Evolutionary conservation across 2,329 filamentous ascomycete species (phyloP), one percentile per base, ranked within the genome.

Genomic region (Cryphonectria parasitica): DNA sequence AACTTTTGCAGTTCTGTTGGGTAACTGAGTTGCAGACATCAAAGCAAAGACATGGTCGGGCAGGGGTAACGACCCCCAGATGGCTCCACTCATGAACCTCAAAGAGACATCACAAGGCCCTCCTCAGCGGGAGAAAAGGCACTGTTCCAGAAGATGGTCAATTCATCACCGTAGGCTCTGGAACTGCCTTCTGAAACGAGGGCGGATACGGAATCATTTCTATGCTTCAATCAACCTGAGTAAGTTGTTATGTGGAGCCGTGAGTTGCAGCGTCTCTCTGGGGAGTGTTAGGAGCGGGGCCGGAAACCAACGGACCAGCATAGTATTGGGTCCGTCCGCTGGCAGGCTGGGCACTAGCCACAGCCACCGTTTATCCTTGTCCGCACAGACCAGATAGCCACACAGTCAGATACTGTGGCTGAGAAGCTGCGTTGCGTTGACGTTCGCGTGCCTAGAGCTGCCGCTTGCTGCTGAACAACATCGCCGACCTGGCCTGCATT

Each of bases 371-470:
- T n/a, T n/a, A n/a, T n/a, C 43, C 10, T 7, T 22, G 11, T 11
- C 39, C 54, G 67, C 67, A 69, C 67, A 15, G 67, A 61, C 64
- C 70, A 71, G 31, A 3, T n/a, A 71, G 49, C n/a, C 31, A 66
- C 36, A 34, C n/a, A 10, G 25, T 52, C 65, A 54, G 22, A 41
- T 58, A 41, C 36, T 54, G 64, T 65, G 70, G 70, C 65, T 60
- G 19, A 64, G 62, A 39, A 41, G 66, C 68, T 70, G 70, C n/a
- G 39, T 67, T 67, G 70, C 70, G 70, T 72, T 65, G 70, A 70
- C 71, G 71, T 72, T 70, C 71, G 68, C 71, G 56, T 72, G 71
- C 71, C 71, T 72, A 45, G 68, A 72, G 66, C 68, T 69, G 63
- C 68, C 43, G 45, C 28, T 63, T 61, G 52, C 34, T 63, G 39